Conservation (phyloP, 2,329 filamentous ascomycete genomes). For the Ceratocystis destructans region DNA sequence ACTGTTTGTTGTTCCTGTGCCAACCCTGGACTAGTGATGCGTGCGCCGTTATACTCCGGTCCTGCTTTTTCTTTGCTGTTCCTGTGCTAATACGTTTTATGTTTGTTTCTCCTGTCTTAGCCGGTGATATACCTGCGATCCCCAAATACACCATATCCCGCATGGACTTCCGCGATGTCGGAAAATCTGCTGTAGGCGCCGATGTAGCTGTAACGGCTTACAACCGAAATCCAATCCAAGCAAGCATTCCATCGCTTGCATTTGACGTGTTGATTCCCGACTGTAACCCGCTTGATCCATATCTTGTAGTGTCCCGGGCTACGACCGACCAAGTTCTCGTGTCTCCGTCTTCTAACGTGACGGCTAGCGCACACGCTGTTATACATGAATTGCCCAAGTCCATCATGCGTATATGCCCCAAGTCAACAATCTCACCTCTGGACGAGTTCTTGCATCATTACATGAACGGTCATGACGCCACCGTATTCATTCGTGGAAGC, state of each 20-base stretch:
- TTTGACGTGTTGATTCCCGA: conserved; percentile 79
- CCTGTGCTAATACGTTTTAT: conserved; percentile 23
- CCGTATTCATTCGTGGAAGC: conserved; percentile 71
- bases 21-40: not conserved
- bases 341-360: conserved; percentile 51
- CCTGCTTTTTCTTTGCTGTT: conserved; percentile 11
- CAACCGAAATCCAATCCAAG: conserved; percentile 65
- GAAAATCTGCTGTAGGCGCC: conserved; percentile 57
- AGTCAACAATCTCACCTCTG: conserved; percentile 65
- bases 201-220: conserved; percentile 59
- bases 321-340: conserved; percentile 54
- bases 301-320: conserved; percentile 67
- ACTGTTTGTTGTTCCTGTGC: conserved; percentile 5
- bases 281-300: conserved; percentile 55
- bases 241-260: conserved; percentile 63
- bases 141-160: conserved; percentile 72
- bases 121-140: conserved; percentile 57
- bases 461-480: conserved; percentile 64
- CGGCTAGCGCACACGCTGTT: conserved; percentile 55
- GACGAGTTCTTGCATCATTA: conserved; percentile 71
- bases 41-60: not conserved
- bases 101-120: conserved; percentile 32
- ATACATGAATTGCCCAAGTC: conserved; percentile 60
- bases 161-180: conserved; percentile 64
- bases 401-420: conserved; percentile 60